Evolutionary conservation across 768 basidiomycete genomes (phyloP), one percentile per base, ranked within the genome.

Genomic region (Kwoniella europaea): DNA sequence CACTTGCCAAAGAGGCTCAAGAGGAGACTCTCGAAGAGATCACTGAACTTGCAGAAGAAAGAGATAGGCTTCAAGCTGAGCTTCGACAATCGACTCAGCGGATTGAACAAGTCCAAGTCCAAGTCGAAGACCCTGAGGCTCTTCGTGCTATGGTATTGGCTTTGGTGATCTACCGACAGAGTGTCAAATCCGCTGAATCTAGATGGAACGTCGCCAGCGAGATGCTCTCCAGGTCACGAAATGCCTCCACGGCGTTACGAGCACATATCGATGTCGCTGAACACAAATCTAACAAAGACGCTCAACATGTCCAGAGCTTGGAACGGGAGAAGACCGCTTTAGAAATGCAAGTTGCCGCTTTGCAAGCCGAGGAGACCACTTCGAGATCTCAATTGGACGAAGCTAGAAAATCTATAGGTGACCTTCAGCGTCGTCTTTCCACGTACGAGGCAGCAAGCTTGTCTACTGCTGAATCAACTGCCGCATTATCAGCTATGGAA

Each of bases 1-100:
- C 62, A 4, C 68, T 70, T 15, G 44, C 55, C 10, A 55, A 70
- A 53, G 68, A 70, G n/a, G 68, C 68, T 35, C 68, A 70, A 43
- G 63, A 70, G 52, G 68, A 70, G 27, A 70, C 68, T 20, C 43
- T 70, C 15, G 68, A 61, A 29, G 68, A 70, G 18, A 64, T 54
- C 22, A 9, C 57, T 6, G 68, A 64, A 20, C 57, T 70, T 4
- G 43, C 18, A 7, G 63, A 64, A 27, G 68, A 64, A 18, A 63
- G 57, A 13, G 63, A 70, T 60, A 16, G 52, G 41, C 50, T 70
- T 13, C 63, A 64, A 60, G 44, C 63, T 10, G 22, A 65, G 20
- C 12, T 61, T 7, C 15, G n/a, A 12, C 41, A 61, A 43, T 15
- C 35, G 35, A 10, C 42, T 7, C 15, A 13, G 29, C 29, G 20